Evolutionary conservation across 805 yeast species (phyloP), one percentile per base, ranked within the genome.

Genomic region (Candida boleticola): DNA sequence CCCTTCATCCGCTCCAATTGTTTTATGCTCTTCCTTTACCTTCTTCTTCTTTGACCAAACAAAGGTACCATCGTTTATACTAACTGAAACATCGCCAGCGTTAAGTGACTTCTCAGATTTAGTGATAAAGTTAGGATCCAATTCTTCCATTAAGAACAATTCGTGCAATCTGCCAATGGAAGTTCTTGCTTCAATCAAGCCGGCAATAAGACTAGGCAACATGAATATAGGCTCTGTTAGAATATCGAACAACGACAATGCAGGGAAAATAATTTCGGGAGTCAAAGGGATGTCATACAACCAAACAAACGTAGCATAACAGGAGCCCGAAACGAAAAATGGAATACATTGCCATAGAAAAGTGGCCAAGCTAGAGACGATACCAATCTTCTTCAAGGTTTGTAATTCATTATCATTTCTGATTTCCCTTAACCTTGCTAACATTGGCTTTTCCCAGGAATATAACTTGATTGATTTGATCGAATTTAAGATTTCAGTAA

Each of bases 371-470:
- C 64, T 59, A 29, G 50, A 53, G 45, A 41, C 47, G 27, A 60
- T 49, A 36, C 64, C 64, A 17, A 58, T 53, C 22, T 45, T 50
- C 36, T 46, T 48, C 22, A 45, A 40, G 18, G 45, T 46, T 23
- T 39, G 36, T 42, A 61, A 49, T 40, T 61, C 64, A 42, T 57
- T 57, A n/a, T 51, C 48, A 43, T 58, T 51, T 50, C 66, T 51
- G 27, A 61, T 47, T 2, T 47, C 53, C 29, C 45, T 45, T 29
- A 61, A 52, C 25, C 48, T 54, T 21, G 46, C 47, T 39, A 59
- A 45, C 60, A 60, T 59, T 5, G 64, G 65, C 25, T 48, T 47
- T 39, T 61, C 66, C 66, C 66, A 61, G 2, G 64, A 54, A 46
- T 60, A 61, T 17, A 61, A 49, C 46, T 61, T 61, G 53, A 61